Evolutionary conservation across 495 filamentous ascomycete genomes (phyloP).

Genomic region (Daldinia grandis): DNA sequence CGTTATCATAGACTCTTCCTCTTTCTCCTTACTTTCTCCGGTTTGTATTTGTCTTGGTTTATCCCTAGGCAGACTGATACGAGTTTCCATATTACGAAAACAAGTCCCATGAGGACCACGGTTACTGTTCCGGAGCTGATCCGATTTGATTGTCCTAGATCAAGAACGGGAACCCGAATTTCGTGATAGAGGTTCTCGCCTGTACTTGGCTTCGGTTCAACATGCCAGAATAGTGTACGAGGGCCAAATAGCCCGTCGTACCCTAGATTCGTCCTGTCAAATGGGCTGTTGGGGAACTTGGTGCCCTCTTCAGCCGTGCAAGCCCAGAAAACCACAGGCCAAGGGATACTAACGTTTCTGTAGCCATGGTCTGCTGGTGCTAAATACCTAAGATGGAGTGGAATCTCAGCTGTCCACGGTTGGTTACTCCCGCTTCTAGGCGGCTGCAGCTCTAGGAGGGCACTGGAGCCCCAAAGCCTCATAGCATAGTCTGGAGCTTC

Average conservation of each 20-base stretch:
- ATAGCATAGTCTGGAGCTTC: conserved; percentile 89
- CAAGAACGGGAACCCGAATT: conserved; percentile 79
- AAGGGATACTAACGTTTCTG: conserved; percentile 63
- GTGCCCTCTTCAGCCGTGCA: conserved; percentile 77
- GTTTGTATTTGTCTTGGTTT: conserved; percentile 34
- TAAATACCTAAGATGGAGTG: conserved; percentile 90
- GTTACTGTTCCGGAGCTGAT: conserved; percentile 77
- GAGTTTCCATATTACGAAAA: conserved; percentile 78
- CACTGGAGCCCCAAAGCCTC: conserved; percentile 77
- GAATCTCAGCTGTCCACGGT: conserved; percentile 78
- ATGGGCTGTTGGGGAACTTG: conserved; percentile 81
- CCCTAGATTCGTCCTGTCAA: conserved; percentile 82
- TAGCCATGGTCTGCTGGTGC: conserved; percentile 63
- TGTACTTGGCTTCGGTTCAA: conserved; percentile 64
- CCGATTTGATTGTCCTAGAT: conserved; percentile 62
- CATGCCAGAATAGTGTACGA: conserved; percentile 85
- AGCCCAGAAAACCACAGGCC: conserved; percentile 92
- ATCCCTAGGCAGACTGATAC: conserved; percentile 49
- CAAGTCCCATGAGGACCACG: conserved; percentile 74
- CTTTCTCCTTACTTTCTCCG: conserved; percentile 31
- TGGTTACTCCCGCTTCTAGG: conserved; percentile 47
- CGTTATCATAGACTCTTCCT: conserved; percentile 42
- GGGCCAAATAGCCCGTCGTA: conserved; percentile 87
- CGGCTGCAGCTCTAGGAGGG: conserved; percentile 77
- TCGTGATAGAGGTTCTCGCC: conserved; percentile 61